Conservation (phyloP, 768 basidiomycete genomes). For the Lentinus tigrinus region DNA sequence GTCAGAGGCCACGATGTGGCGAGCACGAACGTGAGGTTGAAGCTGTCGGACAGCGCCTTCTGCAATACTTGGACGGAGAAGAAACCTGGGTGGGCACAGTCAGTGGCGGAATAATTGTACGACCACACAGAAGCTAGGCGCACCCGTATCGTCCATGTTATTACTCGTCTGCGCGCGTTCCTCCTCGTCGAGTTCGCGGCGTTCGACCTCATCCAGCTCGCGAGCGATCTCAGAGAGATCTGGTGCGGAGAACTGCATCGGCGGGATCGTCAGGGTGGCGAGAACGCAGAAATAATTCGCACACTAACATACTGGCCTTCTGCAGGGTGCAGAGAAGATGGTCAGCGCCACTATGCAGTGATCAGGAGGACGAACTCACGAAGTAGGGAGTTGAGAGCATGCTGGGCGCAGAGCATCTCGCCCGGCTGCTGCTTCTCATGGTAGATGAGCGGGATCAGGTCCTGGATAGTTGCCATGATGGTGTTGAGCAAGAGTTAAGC, state of each 20-base stretch:
- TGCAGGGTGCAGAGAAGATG: slow-evolving; percentile 19
- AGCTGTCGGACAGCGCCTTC: slow-evolving; percentile 71
- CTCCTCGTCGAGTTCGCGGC: slow-evolving; percentile 51
- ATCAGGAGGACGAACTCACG: slow-evolving; percentile 47
- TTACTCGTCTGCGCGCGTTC: slow-evolving; percentile 45
- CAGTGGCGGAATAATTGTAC: not conserved
- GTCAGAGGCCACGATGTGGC: not conserved
- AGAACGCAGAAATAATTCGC: not conserved
- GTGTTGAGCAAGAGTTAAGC: not conserved
- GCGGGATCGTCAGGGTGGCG: slow-evolving; percentile 13
- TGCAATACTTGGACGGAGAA: slow-evolving; percentile 92
- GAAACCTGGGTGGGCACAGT: slow-evolving; percentile 53
- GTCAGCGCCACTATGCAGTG: not conserved
- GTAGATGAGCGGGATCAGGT: slow-evolving; percentile 59
- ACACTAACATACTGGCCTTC: slow-evolving; percentile 50
- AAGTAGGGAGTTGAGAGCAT: slow-evolving; percentile 78
- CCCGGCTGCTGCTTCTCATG: slow-evolving; percentile 77
- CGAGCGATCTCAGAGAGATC: slow-evolving; percentile 76
- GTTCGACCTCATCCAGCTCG: slow-evolving; percentile 67
- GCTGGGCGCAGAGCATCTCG: slow-evolving; percentile 85
- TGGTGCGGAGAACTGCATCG: slow-evolving; percentile 66
- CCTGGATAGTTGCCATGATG: slow-evolving; percentile 59
- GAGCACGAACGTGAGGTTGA: slow-evolving; percentile 67
- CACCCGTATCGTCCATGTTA: slow-evolving; percentile 94
- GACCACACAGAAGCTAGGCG: not conserved